Evolutionary conservation across 2,329 filamentous ascomycete species (phyloP), one percentile per base, ranked within the genome.

Genomic region (Cadophora gregata): DNA sequence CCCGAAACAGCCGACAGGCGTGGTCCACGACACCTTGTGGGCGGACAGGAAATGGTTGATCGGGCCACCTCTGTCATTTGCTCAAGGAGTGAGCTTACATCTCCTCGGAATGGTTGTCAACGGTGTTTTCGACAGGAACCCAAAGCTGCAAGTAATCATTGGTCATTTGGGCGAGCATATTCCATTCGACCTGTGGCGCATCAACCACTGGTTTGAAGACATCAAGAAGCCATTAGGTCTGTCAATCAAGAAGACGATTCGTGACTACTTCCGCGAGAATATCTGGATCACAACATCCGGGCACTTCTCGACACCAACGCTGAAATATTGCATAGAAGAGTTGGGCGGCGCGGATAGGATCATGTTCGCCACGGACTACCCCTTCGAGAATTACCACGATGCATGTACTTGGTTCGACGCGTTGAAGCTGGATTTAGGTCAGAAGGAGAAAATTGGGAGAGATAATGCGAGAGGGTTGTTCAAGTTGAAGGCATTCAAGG

Each of bases 11-110:
- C 85, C 88, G 1, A 85, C 84, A 0, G 86, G 86, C 7, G 81
- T 80, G 21, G 81, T 87, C 63, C 80, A 85, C 71, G 84, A 88
- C 4, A 85, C 85, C 72, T 81, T 88, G 7, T 89, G 83, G 81
- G 83, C 83, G 1, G 80, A 87, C 71, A 81, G 86, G 25, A 84
- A 84, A 73, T 89, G 83, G 81, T 82, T 89, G 31, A 78, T 89
- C 53, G 88, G 87, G 0, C 85, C 86, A 0, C 85, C 86, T 0
- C 80, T 87, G 7, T 83, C 80, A 63, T 88, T 89, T 59, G 65
- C 86, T 3, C 82, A 87, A 0, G 86, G 83, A 6, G 85, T 89
- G 63, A 84, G 80, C 66, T 81, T 89, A 0, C 87, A 90, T 73
- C 77, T 84, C 0, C 78, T 90, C 12, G 81, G 82, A 19, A 80